Evolutionary conservation across 139 green algal species (phyloP), one percentile per base, ranked within the genome.

Genomic region (Chlorella sp.): DNA sequence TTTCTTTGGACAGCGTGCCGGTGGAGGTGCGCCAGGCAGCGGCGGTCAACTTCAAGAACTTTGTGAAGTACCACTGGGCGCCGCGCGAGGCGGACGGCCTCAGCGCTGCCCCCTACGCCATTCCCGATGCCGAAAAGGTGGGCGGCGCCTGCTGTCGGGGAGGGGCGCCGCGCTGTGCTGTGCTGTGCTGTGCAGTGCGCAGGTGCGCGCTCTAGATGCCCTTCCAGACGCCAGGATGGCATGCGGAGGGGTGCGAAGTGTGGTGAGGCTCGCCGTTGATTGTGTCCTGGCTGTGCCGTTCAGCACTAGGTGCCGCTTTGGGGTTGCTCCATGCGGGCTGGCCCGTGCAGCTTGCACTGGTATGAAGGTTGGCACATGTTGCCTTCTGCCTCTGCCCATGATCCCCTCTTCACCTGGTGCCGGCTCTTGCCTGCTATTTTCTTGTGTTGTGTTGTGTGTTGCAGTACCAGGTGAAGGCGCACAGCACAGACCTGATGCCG

Each of bases 11-110:
- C 21, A 81, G 71, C 7, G 73, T 97, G 34, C 91, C 95, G 15
- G 86, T 94, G 36, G 94, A 97, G 75, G 93, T 99, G 39, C 94
- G 97, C 5, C 96, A 98, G 83, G 95, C 97, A 11, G 98, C 97
- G 3, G 96, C 98, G 22, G 97, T 99, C 34, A 97, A 96, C 91
- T 99, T 99, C 92, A 99, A 99, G 83, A 99, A 99, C 92, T 89
- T 94, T 40, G 93, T 99, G 68, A 99, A 99, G 91, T 96, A 95
- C 61, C 91, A 95, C 76, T 99, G 98, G 98, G 93, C 75, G 53
- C 48, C 75, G 18, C 57, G 88, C 11, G 82, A 87, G 84, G 26
- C 28, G 3, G 82, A 89, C 57, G 89, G 81, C 37, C 64, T 88
- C 19, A 61, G 40, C 15, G 86, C 73, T 39, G 34, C 61, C 15